Evolutionary conservation across 176 grass and related monocot species (phyloP).

Genomic region (Hordeum marinum): DNA sequence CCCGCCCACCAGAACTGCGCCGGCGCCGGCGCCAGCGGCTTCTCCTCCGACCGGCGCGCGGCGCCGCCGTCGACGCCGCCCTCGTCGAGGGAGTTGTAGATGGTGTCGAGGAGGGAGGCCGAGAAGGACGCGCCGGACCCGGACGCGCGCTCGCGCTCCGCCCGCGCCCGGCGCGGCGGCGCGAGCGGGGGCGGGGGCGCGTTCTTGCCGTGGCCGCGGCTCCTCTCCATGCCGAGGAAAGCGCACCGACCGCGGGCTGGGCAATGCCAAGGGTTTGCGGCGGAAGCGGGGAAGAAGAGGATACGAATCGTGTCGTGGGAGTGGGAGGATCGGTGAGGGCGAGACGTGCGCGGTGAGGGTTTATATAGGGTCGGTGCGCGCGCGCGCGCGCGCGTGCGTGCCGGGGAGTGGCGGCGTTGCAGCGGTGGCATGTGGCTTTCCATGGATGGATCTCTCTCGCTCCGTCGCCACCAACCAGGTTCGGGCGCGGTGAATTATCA

Average conservation of each 20-base stretch:
- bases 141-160: slow-evolving; percentile 27
- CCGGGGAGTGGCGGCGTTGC: slow-evolving; percentile 2
- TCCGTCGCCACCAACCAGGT: slow-evolving; percentile 15
- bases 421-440: slow-evolving; percentile 25
- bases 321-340: background rate
- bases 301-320: background rate
- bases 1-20: slow-evolving; percentile 56
- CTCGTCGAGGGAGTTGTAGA: slow-evolving; percentile 65
- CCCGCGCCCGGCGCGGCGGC: slow-evolving; percentile 17
- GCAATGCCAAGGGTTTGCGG: background rate
- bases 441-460: background rate
- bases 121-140: slow-evolving; percentile 53
- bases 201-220: slow-evolving; percentile 2
- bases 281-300: slow-evolving; percentile 4
- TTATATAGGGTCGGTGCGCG: slow-evolving; percentile 35
- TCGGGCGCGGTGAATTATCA: slow-evolving; percentile 5
- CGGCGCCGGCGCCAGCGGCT: slow-evolving; percentile 1
- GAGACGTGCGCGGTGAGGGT: slow-evolving; percentile 27
- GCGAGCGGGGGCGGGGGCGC: slow-evolving; percentile 1
- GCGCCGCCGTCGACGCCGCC: background rate
- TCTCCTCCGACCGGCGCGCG: slow-evolving; percentile 6
- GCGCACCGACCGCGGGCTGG: background rate
- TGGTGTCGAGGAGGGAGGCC: slow-evolving; percentile 59
- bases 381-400: background rate
- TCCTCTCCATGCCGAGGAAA: slow-evolving; percentile 21